A percentile compares a stretch with the other conserved stretches of the same genome.
Conservation (phyloP, 352 stramenopile genomes). For the Lagenidium sp. region DNA sequence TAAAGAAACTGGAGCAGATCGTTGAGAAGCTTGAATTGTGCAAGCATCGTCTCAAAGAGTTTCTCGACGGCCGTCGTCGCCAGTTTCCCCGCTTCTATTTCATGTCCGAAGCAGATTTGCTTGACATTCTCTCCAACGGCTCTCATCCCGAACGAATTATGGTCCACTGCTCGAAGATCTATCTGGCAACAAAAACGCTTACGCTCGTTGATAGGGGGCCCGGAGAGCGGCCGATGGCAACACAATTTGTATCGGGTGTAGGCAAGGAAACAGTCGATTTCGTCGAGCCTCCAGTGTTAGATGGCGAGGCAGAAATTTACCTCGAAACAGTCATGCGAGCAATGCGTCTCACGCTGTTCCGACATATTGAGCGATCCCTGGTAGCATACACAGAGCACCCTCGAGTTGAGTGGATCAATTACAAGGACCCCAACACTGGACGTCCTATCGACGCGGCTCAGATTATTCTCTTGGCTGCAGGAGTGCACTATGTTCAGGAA, state of each 20-base stretch:
- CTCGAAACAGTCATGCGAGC: constrained; percentile 92
- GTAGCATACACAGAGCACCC: constrained; percentile 87
- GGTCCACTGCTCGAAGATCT: constrained; percentile 94
- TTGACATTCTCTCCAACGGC: constrained; percentile 95
- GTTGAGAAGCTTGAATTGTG: constrained; percentile 91
- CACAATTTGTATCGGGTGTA: constrained; percentile 90
- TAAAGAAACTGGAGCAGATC: constrained; percentile 88
- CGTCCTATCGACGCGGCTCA: constrained; percentile 92
- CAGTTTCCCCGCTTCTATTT: constrained; percentile 94
- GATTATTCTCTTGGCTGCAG: constrained; percentile 91
- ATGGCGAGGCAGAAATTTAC: constrained; percentile 97
- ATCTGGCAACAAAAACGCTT: constrained; percentile 91
- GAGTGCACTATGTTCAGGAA: constrained; percentile 91
- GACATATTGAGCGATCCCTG: constrained; percentile 91
- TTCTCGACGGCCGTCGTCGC: constrained; percentile 89
- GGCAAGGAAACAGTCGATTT: constrained; percentile 93
- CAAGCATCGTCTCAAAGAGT: constrained; percentile 94
- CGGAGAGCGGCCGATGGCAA: constrained; percentile 74
- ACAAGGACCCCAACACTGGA: constrained; percentile 74
- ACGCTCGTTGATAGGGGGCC: constrained; percentile 53
- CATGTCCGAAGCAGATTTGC: constrained; percentile 87
- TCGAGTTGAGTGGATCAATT: constrained; percentile 94
- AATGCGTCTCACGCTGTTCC: constrained; percentile 92
- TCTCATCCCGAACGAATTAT: constrained; percentile 92
- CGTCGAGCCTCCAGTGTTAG: constrained; percentile 84